phyloP scores from a whole-genome alignment of 2,329 filamentous ascomycete genomes.

The Colletotrichum sp. region DNA sequence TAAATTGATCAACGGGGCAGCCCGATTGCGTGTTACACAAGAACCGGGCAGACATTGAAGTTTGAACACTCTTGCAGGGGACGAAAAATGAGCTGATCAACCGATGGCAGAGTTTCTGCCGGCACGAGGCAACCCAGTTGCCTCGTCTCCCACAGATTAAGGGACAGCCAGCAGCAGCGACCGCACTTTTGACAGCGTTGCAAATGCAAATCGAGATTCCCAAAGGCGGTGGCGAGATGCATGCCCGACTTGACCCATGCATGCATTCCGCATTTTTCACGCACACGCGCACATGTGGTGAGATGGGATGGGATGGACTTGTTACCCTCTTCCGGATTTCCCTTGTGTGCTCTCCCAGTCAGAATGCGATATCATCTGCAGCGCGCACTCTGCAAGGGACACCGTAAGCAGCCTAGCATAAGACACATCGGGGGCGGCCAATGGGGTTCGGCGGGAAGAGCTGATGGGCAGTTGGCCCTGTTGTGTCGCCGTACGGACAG shows the following conservation, averaged over 20 bases:
- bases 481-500: neutral
- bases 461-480: neutral
- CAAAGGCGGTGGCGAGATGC: constrained; percentile 1
- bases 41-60: neutral
- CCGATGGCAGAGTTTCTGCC: neutral
- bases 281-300: neutral
- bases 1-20: neutral
- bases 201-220: neutral
- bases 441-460: neutral
- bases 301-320: neutral
- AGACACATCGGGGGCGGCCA: neutral
- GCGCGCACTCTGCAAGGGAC: constrained; percentile 14
- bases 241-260: neutral
- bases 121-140: neutral
- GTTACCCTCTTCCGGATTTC: neutral
- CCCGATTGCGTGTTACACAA: neutral
- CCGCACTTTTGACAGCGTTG: neutral
- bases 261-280: neutral
- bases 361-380: constrained; percentile 16
- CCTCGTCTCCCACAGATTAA: neutral
- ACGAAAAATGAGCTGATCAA: neutral
- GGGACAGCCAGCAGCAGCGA: neutral
- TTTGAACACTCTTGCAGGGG: neutral
- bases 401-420: constrained; percentile 3
- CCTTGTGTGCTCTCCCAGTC: neutral